Percentiles rank a stretch among this genome's conserved stretches.
Evolutionary conservation across 352 stramenopile species (phyloP).

Genomic region (Phytopythium delawarense): DNA sequence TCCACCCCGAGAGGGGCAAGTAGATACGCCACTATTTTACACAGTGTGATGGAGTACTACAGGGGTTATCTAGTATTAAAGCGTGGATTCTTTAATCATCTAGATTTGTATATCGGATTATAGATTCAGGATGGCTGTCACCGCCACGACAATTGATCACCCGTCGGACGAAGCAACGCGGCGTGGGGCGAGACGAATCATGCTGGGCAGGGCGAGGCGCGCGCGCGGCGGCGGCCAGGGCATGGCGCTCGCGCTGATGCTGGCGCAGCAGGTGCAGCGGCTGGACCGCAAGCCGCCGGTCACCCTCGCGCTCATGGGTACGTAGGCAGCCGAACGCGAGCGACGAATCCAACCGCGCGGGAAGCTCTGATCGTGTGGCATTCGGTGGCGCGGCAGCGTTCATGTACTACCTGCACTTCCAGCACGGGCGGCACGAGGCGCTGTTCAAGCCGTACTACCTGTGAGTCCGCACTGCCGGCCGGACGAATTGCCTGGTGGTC

Average conservation of each 20-base stretch:
- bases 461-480: slow-evolving; percentile 16
- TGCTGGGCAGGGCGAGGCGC: slow-evolving; percentile 5
- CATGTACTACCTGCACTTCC: slow-evolving; percentile 60
- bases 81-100: too few species aligned
- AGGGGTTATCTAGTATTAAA: too few species aligned
- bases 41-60: too few species aligned
- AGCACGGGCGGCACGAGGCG: slow-evolving; percentile 30
- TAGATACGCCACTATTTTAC: not conserved
- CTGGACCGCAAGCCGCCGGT: slow-evolving; percentile 64
- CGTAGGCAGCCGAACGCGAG: not conserved
- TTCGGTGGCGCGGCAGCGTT: slow-evolving; percentile 13
- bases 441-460: slow-evolving; percentile 40
- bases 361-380: not conserved
- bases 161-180: not conserved
- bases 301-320: slow-evolving; percentile 42
- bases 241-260: slow-evolving; percentile 29
- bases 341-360: not conserved
- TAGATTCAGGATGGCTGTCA: too few species aligned
- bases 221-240: slow-evolving; percentile 12
- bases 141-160: not conserved
- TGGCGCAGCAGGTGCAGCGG: slow-evolving; percentile 41
- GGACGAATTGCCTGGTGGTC: not conserved
- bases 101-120: too few species aligned
- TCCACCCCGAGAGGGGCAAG: not conserved
- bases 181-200: not conserved